Percentiles rank a stretch among this genome's conserved stretches.
phyloP scores from a whole-genome alignment of 106 monocot genomes.

The Acanthochlamys bracteata region DNA sequence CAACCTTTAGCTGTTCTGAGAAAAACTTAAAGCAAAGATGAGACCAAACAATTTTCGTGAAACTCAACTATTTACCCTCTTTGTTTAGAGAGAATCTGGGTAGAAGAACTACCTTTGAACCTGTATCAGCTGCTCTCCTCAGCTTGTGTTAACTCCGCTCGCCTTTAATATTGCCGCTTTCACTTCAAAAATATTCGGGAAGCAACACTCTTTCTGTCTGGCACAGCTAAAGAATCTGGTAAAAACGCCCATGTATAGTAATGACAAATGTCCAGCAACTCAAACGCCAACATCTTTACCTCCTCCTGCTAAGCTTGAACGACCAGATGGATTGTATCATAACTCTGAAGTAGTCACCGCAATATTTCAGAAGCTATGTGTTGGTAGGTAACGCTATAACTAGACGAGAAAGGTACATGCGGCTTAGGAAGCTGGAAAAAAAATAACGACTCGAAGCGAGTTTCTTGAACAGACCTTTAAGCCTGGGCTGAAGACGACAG shows the following conservation, averaged over 20 bases:
- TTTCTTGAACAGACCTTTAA: slow-evolving; percentile 49
- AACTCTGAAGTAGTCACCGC: slow-evolving; percentile 14
- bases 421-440: slow-evolving; percentile 99
- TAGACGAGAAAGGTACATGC: slow-evolving; percentile 17
- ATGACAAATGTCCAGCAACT: background rate
- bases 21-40: too few relatives aligned
- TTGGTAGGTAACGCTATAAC: background rate
- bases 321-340: slow-evolving; percentile 86
- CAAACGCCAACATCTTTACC: slow-evolving; percentile 31
- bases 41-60: too few relatives aligned
- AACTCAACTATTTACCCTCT: too few relatives aligned
- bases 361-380: background rate
- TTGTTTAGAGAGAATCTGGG: too few relatives aligned
- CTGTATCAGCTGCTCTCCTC: slow-evolving; percentile 84
- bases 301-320: slow-evolving; percentile 96
- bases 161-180: slow-evolving; percentile 90
- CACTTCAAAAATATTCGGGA: slow-evolving; percentile 97
- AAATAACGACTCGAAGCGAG: slow-evolving; percentile 79
- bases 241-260: background rate
- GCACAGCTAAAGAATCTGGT: slow-evolving; percentile 77
- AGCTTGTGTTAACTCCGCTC: slow-evolving; percentile 63
- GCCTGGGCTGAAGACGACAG: too few relatives aligned
- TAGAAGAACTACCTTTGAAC: slow-evolving; percentile 56
- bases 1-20: too few relatives aligned
- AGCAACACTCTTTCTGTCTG: slow-evolving; percentile 96